These are phyloP conservation scores for Phallus indusiatus DNA, from an alignment of 768 basidiomycete genomes.

Conservation along the genomic window DNA sequence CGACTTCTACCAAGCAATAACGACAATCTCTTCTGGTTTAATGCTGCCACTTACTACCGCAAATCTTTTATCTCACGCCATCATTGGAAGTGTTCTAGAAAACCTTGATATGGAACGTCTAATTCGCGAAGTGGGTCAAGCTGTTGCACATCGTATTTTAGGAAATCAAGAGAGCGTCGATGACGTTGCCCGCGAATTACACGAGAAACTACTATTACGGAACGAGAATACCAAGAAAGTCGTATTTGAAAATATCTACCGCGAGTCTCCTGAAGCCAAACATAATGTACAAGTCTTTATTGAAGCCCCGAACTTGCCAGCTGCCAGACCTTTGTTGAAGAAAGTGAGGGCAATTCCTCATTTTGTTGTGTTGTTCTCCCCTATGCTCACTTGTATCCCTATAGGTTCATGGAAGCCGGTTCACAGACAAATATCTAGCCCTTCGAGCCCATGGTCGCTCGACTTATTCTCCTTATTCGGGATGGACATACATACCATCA, in stretches of 20 bases:
- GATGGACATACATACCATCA: slow-evolving; percentile 26
- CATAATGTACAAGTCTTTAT: slow-evolving; percentile 88
- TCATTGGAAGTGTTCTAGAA: slow-evolving; percentile 93
- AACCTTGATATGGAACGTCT: slow-evolving; percentile 98
- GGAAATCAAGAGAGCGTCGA: slow-evolving; percentile 94
- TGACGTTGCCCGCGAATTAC: slow-evolving; percentile 89
- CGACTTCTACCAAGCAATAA: slow-evolving; percentile 92
- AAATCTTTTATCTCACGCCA: slow-evolving; percentile 88
- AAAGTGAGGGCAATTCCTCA: slow-evolving; percentile 42
- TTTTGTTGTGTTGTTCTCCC: not conserved
- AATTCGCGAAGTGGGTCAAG: slow-evolving; percentile 88
- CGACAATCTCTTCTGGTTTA: slow-evolving; percentile 85
- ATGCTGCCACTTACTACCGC: slow-evolving; percentile 97
- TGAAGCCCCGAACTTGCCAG: slow-evolving; percentile 55
- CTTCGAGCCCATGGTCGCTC: slow-evolving; percentile 43
- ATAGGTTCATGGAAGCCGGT: slow-evolving; percentile 89
- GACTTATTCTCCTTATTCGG: slow-evolving; percentile 38
- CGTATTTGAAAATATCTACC: slow-evolving; percentile 93
- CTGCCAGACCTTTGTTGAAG: slow-evolving; percentile 70
- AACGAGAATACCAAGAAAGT: slow-evolving; percentile 98
- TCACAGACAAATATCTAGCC: slow-evolving; percentile 92
- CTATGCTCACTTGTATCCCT: slow-evolving; percentile 9
- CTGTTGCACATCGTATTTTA: slow-evolving; percentile 85
- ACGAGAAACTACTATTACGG: slow-evolving; percentile 80
- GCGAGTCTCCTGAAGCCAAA: slow-evolving; percentile 75